Conservation (phyloP, 257 asterid species). For the Fraxinus pennsylvanica region DNA sequence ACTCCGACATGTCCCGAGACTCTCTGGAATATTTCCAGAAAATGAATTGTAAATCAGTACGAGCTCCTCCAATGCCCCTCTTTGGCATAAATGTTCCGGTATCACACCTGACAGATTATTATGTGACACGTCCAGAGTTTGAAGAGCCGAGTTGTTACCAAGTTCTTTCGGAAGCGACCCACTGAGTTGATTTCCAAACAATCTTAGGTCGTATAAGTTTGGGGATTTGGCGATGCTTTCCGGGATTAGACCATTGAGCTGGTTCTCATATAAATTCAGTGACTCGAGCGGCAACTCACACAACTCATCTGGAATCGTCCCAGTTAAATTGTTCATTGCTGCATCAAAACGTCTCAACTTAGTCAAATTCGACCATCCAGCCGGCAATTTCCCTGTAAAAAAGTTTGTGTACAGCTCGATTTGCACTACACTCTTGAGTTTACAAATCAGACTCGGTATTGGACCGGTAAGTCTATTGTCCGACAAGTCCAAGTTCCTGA, state of each 20-base stretch:
- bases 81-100: constrained; percentile 57
- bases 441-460: constrained; percentile 45
- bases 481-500: constrained; percentile 61
- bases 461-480: constrained; percentile 55
- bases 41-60: constrained; percentile 49
- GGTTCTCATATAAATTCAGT: constrained; percentile 55
- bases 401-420: constrained; percentile 68
- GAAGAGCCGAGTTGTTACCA: constrained; percentile 65
- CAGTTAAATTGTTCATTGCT: constrained; percentile 59
- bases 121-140: constrained; percentile 50
- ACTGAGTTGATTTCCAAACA: constrained; percentile 48
- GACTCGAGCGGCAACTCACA: constrained; percentile 75
- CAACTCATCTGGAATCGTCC: constrained; percentile 65
- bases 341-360: constrained; percentile 66
- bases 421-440: constrained; percentile 56
- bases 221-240: constrained; percentile 62
- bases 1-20: constrained; percentile 59
- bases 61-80: constrained; percentile 52
- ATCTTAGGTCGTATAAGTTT: constrained; percentile 53
- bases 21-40: constrained; percentile 63
- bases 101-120: constrained; percentile 53
- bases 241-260: constrained; percentile 64
- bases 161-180: constrained; percentile 71
- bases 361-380: constrained; percentile 74
- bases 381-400: constrained; percentile 55